Evolutionary conservation across 495 filamentous ascomycete species (phyloP).

Genomic region (Talaromyces ruber): DNA sequence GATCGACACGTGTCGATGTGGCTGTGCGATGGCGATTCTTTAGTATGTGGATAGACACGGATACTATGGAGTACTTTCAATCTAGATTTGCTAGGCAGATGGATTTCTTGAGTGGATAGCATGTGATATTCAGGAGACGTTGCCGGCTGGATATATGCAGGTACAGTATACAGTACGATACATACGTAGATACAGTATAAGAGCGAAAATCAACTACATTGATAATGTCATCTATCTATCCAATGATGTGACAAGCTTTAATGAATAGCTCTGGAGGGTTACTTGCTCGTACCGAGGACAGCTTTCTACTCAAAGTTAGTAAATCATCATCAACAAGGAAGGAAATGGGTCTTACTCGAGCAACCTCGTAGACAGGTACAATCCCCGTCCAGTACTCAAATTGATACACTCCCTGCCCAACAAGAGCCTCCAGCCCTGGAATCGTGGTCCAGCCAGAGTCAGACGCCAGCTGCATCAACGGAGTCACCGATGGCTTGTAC

Average conservation of each 20-base stretch:
- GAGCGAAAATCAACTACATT: background rate
- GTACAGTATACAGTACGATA: background rate
- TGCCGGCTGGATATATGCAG: background rate
- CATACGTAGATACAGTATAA: background rate
- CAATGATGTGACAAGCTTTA: background rate
- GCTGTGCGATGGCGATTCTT: background rate
- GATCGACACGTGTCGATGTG: background rate
- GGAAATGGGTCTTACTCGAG: slow-evolving; percentile 30
- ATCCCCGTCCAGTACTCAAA: slow-evolving; percentile 77
- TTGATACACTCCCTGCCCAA: slow-evolving; percentile 81
- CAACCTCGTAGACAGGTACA: slow-evolving; percentile 56
- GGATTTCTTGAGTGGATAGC: background rate
- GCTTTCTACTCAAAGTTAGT: background rate
- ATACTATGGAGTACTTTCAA: background rate
- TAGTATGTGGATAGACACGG: background rate
- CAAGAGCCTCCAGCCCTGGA: slow-evolving; percentile 80
- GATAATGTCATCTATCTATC: background rate
- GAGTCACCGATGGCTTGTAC: slow-evolving; percentile 78
- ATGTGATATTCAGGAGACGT: background rate
- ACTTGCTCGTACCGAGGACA: background rate
- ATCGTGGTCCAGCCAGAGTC: slow-evolving; percentile 80
- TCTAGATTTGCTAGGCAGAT: background rate
- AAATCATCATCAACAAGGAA: background rate
- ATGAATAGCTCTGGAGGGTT: background rate
- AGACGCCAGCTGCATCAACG: slow-evolving; percentile 76